A percentile compares a stretch with the other conserved stretches of the same genome.
Conservation (phyloP, 2,329 filamentous ascomycete genomes). For the Neophaeococcomyces aloes region DNA sequence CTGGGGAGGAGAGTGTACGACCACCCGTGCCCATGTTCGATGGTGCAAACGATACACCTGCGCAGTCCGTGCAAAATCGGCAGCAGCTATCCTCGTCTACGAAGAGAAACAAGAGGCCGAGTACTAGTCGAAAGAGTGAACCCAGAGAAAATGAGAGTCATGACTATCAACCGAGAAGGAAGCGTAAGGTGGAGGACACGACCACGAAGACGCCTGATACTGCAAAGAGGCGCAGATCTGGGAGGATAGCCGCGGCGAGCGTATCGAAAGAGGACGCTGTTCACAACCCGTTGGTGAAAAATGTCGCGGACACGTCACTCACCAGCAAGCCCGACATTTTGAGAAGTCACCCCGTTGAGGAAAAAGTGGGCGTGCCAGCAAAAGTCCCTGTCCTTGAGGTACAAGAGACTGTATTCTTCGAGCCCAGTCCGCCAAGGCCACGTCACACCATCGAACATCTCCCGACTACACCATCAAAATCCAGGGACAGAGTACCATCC, state of each 20-base stretch:
- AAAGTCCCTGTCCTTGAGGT: slow-evolving; percentile 11
- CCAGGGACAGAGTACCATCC: slow-evolving; percentile 12
- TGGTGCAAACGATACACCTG: slow-evolving; percentile 13
- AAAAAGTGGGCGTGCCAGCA: too few species aligned
- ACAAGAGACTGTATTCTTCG: slow-evolving; percentile 12
- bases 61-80: not conserved
- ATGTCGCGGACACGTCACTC: not conserved
- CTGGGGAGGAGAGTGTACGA: not conserved
- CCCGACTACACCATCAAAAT: slow-evolving; percentile 11
- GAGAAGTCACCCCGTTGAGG: too few species aligned
- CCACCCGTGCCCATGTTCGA: slow-evolving; percentile 9
- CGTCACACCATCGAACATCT: not conserved
- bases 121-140: slow-evolving; percentile 1
- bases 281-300: too few species aligned
- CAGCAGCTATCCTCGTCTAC: not conserved
- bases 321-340: too few species aligned
- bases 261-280: not conserved
- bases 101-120: not conserved
- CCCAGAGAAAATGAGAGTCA: slow-evolving; percentile 9
- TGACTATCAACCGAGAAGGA: slow-evolving; percentile 10
- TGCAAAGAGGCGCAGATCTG: slow-evolving; percentile 1
- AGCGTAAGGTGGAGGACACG: not conserved
- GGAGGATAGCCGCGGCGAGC: not conserved
- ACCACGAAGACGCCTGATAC: not conserved
- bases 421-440: not conserved